phyloP scores from a whole-genome alignment of 306 rosid species.

The Cucurbita maxima region DNA sequence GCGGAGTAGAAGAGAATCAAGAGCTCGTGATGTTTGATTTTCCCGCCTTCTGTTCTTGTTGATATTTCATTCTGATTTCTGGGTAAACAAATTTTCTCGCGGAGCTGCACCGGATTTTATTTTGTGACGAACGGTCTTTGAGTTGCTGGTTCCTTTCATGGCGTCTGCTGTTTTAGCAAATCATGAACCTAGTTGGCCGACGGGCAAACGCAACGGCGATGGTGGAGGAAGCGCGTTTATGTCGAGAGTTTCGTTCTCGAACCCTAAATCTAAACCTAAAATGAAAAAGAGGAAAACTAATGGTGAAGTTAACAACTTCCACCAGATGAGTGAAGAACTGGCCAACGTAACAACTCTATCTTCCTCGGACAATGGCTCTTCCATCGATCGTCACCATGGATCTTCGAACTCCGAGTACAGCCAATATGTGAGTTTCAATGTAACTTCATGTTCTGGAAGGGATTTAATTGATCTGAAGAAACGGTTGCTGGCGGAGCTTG shows the following conservation, averaged over 20 bases:
- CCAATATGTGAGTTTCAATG: conserved; percentile 46
- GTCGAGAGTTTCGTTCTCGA: conserved; percentile 67
- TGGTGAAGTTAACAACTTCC: conserved; percentile 11
- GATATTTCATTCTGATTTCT: conserved; percentile 22
- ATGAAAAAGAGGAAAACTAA: conserved; percentile 28
- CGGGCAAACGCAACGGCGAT: conserved; percentile 32
- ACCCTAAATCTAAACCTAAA: conserved; percentile 53
- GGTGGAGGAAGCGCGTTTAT: conserved; percentile 62
- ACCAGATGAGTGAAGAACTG: conserved; percentile 25
- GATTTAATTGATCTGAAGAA: conserved; percentile 55
- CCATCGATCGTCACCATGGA: conserved; percentile 51
- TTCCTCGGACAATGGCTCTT: conserved; percentile 72
- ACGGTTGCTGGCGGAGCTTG: conserved; percentile 48
- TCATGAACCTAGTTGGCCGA: conserved; percentile 64
- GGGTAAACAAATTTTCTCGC: conserved; percentile 20
- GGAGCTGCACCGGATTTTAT: conserved; percentile 22
- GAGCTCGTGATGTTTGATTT: background rate
- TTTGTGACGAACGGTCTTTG: conserved; percentile 7
- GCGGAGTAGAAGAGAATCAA: conserved; percentile 14
- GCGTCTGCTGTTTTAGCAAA: conserved; percentile 75
- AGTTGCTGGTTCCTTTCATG: conserved; percentile 22
- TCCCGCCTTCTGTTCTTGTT: conserved; percentile 4
- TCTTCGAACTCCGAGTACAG: conserved; percentile 16
- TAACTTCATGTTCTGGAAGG: conserved; percentile 33
- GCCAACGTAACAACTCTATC: conserved; percentile 44